These are phyloP conservation scores for Meira miltonrushii DNA, from an alignment of 1,284 basidiomycete species.

Conservation along the genomic window DNA sequence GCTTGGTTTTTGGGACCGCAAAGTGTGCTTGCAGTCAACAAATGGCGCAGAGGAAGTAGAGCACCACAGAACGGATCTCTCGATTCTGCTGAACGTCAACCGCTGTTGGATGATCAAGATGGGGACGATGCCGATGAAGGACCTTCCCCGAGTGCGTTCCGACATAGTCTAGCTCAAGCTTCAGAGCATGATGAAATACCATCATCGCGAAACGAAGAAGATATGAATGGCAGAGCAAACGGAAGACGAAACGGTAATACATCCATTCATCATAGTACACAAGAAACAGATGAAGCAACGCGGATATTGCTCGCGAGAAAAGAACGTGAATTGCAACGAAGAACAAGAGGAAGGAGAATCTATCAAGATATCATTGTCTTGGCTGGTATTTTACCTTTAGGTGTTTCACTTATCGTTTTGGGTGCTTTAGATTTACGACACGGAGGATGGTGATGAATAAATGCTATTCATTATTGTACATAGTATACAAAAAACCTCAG, in stretches of 20 bases:
- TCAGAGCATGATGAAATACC: background rate
- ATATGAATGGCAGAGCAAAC: no score
- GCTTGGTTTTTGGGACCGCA: constrained; percentile 28
- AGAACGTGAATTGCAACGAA: constrained; percentile 40
- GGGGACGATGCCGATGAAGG: background rate
- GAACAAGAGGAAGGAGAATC: constrained; percentile 13
- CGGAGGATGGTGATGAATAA: constrained; percentile 13
- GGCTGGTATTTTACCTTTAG: constrained; percentile 18
- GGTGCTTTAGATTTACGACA: constrained; percentile 17
- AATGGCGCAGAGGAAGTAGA: constrained; percentile 20
- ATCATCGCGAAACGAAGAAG: no score
- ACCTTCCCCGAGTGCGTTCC: background rate
- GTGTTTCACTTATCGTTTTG: constrained; percentile 17
- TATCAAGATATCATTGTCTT: constrained; percentile 22
- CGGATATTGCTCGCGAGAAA: constrained; percentile 45
- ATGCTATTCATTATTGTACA: no score
- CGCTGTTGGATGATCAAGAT: constrained; percentile 19
- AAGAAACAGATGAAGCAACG: constrained; percentile 41
- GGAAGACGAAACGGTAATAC: constrained; percentile 15
- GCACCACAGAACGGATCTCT: constrained; percentile 9
- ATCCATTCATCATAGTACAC: constrained; percentile 21
- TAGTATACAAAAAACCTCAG: no score
- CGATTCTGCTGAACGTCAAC: constrained; percentile 15
- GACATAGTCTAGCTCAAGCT: background rate
- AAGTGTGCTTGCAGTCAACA: constrained; percentile 28